Evolutionary conservation across 2,329 filamentous ascomycete species (phyloP), one percentile per base, ranked within the genome.

Genomic region (Xylariaceae sp.): DNA sequence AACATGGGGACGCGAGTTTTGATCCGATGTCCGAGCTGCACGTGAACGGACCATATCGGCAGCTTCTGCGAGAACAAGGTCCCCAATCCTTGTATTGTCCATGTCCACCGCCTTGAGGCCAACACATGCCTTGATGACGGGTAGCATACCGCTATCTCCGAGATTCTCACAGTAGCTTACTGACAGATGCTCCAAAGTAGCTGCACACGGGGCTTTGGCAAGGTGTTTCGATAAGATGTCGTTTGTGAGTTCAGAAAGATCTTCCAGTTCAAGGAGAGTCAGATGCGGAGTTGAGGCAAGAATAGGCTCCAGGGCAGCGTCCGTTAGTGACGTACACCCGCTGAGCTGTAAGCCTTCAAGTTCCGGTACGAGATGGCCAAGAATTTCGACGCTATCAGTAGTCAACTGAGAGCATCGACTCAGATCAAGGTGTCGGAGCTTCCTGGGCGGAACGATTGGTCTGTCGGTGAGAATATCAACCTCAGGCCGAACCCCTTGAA

Each of bases 11-110:
- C 68, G 58, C 5, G 67, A 60, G 44, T 66, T 59, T 27, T 66
- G 63, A 44, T 67, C 64, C 10, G 69, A 68, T n/a, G 71, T 70
- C 40, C 70, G 72, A 45, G 65, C 60, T 2, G 75, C 69, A 75
- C 90, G 86, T 45, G 76, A 75, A 48, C 85, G 82, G 14, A 96
- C 81, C 73, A 89, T 87, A n/a, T 81, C 75, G 9, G 90, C 89
- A 2, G 91, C 90, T 73, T 96, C 92, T 49, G 85, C 81, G 10
- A 97, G 81, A 5, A 89, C 85, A 1, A 96, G 79, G 62, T 97
- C 90, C 14, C 89, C 92, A 55, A 96, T 83, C 42, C 88, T 84
- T 0, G 92, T 97, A 67, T 97, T 97, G 72, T 99, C 94, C 76
- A 97, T 85, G 45, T 95, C 89, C 12, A 95, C 72, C 30, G 78